phyloP scores from a whole-genome alignment of 208 protist genomes.

The Phytomonas francai region DNA sequence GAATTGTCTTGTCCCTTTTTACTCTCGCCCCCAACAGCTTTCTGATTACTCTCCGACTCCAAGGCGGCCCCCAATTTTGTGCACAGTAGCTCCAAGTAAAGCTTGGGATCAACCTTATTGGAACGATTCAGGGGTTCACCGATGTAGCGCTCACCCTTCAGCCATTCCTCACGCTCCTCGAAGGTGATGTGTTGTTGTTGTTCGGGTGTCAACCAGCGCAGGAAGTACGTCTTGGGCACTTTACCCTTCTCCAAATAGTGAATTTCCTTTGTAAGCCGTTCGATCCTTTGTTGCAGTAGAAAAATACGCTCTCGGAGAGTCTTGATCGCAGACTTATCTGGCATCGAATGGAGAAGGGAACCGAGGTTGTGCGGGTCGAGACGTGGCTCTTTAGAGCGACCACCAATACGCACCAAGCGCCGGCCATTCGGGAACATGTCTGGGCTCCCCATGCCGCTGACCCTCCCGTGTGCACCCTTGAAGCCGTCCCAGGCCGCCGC shows the following conservation, averaged over 20 bases:
- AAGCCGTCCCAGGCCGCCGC: slow-evolving; percentile 1
- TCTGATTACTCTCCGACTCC: background rate
- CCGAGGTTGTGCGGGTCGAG: slow-evolving; percentile 77
- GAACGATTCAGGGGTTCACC: slow-evolving; percentile 15
- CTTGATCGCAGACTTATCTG: slow-evolving; percentile 57
- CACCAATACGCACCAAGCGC: slow-evolving; percentile 82
- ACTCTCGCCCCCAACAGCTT: background rate
- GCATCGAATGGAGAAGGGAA: slow-evolving; percentile 43
- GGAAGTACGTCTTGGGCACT: slow-evolving; percentile 76
- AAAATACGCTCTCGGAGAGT: slow-evolving; percentile 70
- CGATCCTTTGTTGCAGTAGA: slow-evolving; percentile 67
- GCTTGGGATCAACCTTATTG: slow-evolving; percentile 13
- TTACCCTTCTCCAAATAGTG: slow-evolving; percentile 74
- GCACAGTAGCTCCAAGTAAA: slow-evolving; percentile 42
- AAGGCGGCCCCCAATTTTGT: slow-evolving; percentile 30
- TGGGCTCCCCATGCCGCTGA: background rate
- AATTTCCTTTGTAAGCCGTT: slow-evolving; percentile 74
- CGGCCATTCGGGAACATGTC: slow-evolving; percentile 69
- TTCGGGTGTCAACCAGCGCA: slow-evolving; percentile 79
- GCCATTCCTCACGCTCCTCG: slow-evolving; percentile 81
- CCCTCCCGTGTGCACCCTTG: background rate
- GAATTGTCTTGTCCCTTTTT: slow-evolving; percentile 5
- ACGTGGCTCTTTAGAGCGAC: slow-evolving; percentile 59
- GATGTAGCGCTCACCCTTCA: slow-evolving; percentile 58
- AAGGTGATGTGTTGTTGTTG: slow-evolving; percentile 61